Percentiles rank a stretch among this genome's conserved stretches.
Conservation (phyloP, 176 grass and related monocot genomes). For the Chrysopogon serrulatus region DNA sequence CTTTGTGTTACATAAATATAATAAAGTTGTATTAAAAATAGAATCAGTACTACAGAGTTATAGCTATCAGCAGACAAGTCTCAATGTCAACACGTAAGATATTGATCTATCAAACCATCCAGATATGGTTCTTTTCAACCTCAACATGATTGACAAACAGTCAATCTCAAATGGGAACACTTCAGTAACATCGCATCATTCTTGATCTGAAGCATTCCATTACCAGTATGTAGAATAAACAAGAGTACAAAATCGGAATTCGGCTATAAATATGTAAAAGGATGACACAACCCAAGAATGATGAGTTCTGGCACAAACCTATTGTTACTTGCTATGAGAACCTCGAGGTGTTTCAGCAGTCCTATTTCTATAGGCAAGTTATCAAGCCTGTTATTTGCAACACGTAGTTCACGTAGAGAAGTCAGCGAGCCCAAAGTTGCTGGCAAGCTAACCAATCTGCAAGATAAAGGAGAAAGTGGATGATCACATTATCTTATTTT, state of each 20-base stretch:
- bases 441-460: slow-evolving; percentile 75
- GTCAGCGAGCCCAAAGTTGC: slow-evolving; percentile 55
- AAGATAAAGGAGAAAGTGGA: slow-evolving; percentile 21
- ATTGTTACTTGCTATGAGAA: slow-evolving; percentile 79
- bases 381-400: slow-evolving; percentile 68
- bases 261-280: background rate
- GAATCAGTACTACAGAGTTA: background rate
- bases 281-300: background rate
- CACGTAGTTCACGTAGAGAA: slow-evolving; percentile 67
- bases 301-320: slow-evolving; percentile 50
- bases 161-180: background rate
- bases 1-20: background rate
- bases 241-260: background rate
- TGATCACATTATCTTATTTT: background rate
- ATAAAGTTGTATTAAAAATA: background rate
- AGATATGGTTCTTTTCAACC: background rate
- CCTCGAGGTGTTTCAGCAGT: slow-evolving; percentile 69
- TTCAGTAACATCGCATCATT: background rate
- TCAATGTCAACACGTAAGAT: too few relatives aligned
- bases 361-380: slow-evolving; percentile 74
- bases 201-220: background rate
- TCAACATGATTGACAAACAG: background rate
- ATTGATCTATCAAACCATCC: background rate
- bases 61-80: background rate
- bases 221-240: background rate